These are phyloP conservation scores for Stephania japonica DNA, from an alignment of 164 flowering plant species.

Conservation along the genomic window DNA sequence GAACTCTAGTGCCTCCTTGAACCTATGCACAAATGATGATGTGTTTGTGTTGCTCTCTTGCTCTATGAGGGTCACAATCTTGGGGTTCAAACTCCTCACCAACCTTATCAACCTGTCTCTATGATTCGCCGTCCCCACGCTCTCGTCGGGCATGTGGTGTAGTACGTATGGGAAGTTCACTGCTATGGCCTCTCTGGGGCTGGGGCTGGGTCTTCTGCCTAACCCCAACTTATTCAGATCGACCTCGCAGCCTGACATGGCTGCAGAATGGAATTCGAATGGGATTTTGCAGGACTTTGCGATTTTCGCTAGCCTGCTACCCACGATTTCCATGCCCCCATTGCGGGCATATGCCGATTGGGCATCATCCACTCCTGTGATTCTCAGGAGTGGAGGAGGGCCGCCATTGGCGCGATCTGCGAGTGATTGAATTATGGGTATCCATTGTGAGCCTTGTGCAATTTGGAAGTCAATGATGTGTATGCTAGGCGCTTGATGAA, in stretches of 20 bases:
- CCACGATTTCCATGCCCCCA: slow-evolving; percentile 1
- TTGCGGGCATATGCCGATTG: slow-evolving; percentile 5
- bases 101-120: not conserved
- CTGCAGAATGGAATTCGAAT: slow-evolving; percentile 6
- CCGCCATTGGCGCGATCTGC: slow-evolving; percentile 60
- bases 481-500: slow-evolving; percentile 49
- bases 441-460: slow-evolving; percentile 77
- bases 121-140: not conserved
- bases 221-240: not conserved
- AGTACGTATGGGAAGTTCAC: slow-evolving; percentile 4
- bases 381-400: slow-evolving; percentile 51
- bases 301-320: not conserved
- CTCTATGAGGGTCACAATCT: slow-evolving; percentile 76
- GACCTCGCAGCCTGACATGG: not conserved
- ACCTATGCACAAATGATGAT: slow-evolving; percentile 61
- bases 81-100: slow-evolving; percentile 15
- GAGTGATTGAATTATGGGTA: slow-evolving; percentile 59
- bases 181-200: not conserved
- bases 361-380: slow-evolving; percentile 44
- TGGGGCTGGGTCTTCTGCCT: too few relatives aligned
- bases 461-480: slow-evolving; percentile 86
- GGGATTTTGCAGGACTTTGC: slow-evolving; percentile 1
- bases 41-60: slow-evolving; percentile 73
- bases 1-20: slow-evolving; percentile 50
- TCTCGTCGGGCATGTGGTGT: slow-evolving; percentile 10